These are phyloP conservation scores for Aspergillus nanangensis DNA, from an alignment of 495 filamentous ascomycete species.

Conservation along the genomic window DNA sequence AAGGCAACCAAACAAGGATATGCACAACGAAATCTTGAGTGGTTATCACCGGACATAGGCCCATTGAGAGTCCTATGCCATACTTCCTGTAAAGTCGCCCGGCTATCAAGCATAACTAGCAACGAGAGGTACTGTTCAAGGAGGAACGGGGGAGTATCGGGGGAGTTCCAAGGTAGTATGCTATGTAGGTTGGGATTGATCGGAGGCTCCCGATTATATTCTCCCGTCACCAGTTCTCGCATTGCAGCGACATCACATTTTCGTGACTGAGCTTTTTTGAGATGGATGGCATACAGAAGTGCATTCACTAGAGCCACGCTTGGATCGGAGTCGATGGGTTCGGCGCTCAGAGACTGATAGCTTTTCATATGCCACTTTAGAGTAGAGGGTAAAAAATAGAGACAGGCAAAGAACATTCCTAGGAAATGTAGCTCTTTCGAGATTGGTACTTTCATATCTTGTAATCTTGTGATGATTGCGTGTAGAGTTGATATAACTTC, in stretches of 20 bases:
- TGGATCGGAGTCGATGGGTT: background rate
- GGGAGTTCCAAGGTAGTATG: conserved; percentile 15
- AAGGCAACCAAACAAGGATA: conserved; percentile 23
- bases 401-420: conserved; percentile 27
- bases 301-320: conserved; percentile 15
- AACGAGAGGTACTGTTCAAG: conserved; percentile 18
- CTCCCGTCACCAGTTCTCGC: conserved; percentile 23
- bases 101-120: conserved; percentile 18
- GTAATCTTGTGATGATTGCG: conserved; percentile 23
- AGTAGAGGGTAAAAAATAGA: conserved; percentile 21
- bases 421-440: conserved; percentile 8
- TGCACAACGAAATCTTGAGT: conserved; percentile 7
- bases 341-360: conserved; percentile 4
- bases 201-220: conserved; percentile 2
- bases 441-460: conserved; percentile 9
- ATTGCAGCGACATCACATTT: conserved; percentile 18
- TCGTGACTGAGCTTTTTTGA: conserved; percentile 18
- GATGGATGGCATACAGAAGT: conserved; percentile 17
- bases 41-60: background rate
- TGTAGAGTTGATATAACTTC: conserved; percentile 27
- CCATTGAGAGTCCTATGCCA: conserved; percentile 19
- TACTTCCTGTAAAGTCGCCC: conserved; percentile 5
- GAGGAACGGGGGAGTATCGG: background rate
- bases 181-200: conserved; percentile 13
- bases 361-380: conserved; percentile 21